A percentile compares a stretch with the other conserved stretches of the same genome.
Evolutionary conservation across 352 stramenopile genomes (phyloP).

Genomic region (Thraustotheca clavata): DNA sequence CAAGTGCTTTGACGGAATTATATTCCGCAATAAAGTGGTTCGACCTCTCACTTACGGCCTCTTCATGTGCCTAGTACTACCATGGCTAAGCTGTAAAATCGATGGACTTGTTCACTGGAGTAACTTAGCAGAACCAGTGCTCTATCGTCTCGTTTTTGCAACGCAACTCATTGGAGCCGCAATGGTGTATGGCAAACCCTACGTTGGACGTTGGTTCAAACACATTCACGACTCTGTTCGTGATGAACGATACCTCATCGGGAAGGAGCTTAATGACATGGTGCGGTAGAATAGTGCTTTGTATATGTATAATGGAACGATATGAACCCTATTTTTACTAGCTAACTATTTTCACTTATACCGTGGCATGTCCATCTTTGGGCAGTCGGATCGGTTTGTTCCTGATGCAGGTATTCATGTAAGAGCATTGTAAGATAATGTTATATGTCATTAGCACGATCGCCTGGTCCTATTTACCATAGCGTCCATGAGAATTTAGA

Average conservation of each 20-base stretch:
- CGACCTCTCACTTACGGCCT: conserved; percentile 45
- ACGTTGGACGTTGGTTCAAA: conserved; percentile 47
- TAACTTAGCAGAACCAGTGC: conserved; percentile 42
- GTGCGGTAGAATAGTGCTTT: conserved; percentile 26
- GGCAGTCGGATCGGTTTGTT: conserved; percentile 63
- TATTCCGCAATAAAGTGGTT: conserved; percentile 58
- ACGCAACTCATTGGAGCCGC: conserved; percentile 31
- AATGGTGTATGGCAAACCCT: conserved; percentile 37
- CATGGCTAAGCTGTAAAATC: conserved; percentile 37
- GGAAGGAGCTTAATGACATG: conserved; percentile 80
- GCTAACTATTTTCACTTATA: not conserved
- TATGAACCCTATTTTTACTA: not conserved
- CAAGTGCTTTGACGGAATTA: conserved; percentile 59
- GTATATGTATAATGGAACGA: not conserved
- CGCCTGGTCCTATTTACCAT: conserved; percentile 65
- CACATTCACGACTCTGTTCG: conserved; percentile 76
- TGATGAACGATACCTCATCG: conserved; percentile 83
- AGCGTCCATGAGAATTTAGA: conserved; percentile 35
- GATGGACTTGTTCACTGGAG: conserved; percentile 37
- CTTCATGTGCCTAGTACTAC: conserved; percentile 44
- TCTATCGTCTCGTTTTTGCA: conserved; percentile 22
- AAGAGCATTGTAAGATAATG: no score
- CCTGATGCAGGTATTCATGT: conserved; percentile 45
- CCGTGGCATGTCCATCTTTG: conserved; percentile 46
- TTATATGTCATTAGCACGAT: conserved; percentile 31